phyloP scores from a whole-genome alignment of 1,139 yeast species.

The Starmera stellimalicola region DNA sequence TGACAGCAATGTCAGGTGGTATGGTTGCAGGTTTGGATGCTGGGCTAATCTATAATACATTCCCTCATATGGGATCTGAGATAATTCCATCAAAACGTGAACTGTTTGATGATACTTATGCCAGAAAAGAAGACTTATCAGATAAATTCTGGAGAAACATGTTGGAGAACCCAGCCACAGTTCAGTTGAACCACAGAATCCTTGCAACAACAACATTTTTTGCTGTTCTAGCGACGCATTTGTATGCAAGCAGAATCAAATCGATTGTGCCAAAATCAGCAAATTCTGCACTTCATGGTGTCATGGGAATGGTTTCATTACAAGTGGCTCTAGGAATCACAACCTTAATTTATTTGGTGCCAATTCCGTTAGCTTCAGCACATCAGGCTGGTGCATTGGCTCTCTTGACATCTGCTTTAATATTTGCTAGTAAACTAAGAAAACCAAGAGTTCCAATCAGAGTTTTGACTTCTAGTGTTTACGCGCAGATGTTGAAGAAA shows the following conservation, averaged over 20 bases:
- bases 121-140: slow-evolving; percentile 56
- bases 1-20: slow-evolving; percentile 95
- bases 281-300: slow-evolving; percentile 46
- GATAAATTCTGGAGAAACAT: slow-evolving; percentile 88
- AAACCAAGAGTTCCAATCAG: slow-evolving; percentile 48
- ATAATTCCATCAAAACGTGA: slow-evolving; percentile 66
- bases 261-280: slow-evolving; percentile 55
- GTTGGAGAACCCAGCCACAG: slow-evolving; percentile 93
- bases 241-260: slow-evolving; percentile 49
- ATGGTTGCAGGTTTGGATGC: slow-evolving; percentile 98
- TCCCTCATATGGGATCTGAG: slow-evolving; percentile 90
- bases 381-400: slow-evolving; percentile 98
- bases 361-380: slow-evolving; percentile 85
- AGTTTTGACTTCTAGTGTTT: slow-evolving; percentile 23
- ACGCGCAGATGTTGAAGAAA: slow-evolving; percentile 18
- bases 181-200: slow-evolving; percentile 83
- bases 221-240: slow-evolving; percentile 55
- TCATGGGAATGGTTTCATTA: slow-evolving; percentile 72
- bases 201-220: slow-evolving; percentile 77
- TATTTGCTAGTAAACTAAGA: slow-evolving; percentile 60
- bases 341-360: slow-evolving; percentile 82
- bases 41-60: slow-evolving; percentile 89
- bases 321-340: slow-evolving; percentile 84
- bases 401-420: slow-evolving; percentile 66
- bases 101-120: slow-evolving; percentile 64